Conservation (phyloP, 768 basidiomycete genomes). For the Lentinula sp. region DNA sequence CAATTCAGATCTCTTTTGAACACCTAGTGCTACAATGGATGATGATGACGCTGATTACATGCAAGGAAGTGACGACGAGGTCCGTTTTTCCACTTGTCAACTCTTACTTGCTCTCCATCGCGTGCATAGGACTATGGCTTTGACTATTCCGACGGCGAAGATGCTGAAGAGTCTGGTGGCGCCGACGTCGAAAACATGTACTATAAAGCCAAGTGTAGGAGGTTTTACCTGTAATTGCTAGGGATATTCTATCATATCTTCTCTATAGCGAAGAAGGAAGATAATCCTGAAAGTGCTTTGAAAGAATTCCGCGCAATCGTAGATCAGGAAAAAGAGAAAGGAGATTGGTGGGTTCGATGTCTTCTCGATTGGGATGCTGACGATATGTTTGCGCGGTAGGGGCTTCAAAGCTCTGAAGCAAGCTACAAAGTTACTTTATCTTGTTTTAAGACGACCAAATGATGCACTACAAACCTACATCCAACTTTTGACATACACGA, state of each 20-base stretch:
- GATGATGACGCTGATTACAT: slow-evolving; percentile 94
- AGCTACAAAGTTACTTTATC: slow-evolving; percentile 89
- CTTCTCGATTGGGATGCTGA: background rate
- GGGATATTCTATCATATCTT: slow-evolving; percentile 1
- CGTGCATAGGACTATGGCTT: slow-evolving; percentile 80
- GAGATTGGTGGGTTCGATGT: slow-evolving; percentile 70
- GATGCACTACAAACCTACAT: slow-evolving; percentile 86
- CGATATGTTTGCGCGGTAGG: slow-evolving; percentile 39
- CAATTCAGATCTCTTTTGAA: background rate
- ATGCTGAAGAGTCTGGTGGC: slow-evolving; percentile 71
- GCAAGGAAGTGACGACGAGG: slow-evolving; percentile 86
- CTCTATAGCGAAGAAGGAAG: slow-evolving; percentile 83
- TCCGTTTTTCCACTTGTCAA: slow-evolving; percentile 20
- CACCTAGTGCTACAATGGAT: slow-evolving; percentile 51
- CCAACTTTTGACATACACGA: slow-evolving; percentile 87
- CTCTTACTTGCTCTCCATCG: slow-evolving; percentile 4
- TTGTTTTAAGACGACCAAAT: slow-evolving; percentile 68
- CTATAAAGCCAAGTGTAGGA: slow-evolving; percentile 88
- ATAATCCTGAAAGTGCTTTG: slow-evolving; percentile 86
- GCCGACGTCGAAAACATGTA: slow-evolving; percentile 98
- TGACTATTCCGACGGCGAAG: slow-evolving; percentile 91
- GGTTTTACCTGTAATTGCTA: slow-evolving; percentile 17
- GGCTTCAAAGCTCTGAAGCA: slow-evolving; percentile 99
- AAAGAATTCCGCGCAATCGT: slow-evolving; percentile 88
- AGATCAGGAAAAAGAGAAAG: slow-evolving; percentile 85